These are phyloP conservation scores for Phascolomyces articulosus DNA, from an alignment of 371 early-diverging fungal genomes.

Conservation along the genomic window DNA sequence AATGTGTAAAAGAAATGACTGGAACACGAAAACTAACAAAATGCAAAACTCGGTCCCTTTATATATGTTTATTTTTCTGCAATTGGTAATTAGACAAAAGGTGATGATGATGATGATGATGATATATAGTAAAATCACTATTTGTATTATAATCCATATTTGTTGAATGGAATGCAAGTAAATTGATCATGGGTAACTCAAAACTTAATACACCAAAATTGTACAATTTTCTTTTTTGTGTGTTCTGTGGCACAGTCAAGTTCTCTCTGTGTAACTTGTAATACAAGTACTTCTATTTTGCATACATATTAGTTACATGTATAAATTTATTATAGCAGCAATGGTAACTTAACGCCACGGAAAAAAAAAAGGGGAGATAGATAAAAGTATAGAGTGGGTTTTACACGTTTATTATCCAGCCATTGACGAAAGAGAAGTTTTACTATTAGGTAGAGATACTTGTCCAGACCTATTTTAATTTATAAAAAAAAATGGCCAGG, in stretches of 20 bases:
- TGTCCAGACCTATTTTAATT: background rate
- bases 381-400: background rate
- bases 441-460: background rate
- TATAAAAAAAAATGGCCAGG: background rate
- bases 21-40: no score
- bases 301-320: background rate
- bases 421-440: no score
- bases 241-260: background rate
- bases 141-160: no score
- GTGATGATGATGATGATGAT: no score
- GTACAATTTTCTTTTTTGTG: background rate
- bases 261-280: constrained; percentile 4
- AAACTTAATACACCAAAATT: background rate
- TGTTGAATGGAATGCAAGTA: no score
- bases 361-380: background rate
- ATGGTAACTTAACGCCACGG: constrained; percentile 3
- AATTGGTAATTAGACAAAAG: no score
- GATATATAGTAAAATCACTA: no score
- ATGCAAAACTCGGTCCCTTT: no score
- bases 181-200: no score
- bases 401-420: no score
- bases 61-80: no score
- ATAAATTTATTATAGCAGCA: background rate
- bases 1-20: no score
- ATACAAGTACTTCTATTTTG: background rate